Evolutionary conservation across 139 green algal genomes (phyloP), one percentile per base, ranked within the genome.

Genomic region (Ettlia oleoabundans): DNA sequence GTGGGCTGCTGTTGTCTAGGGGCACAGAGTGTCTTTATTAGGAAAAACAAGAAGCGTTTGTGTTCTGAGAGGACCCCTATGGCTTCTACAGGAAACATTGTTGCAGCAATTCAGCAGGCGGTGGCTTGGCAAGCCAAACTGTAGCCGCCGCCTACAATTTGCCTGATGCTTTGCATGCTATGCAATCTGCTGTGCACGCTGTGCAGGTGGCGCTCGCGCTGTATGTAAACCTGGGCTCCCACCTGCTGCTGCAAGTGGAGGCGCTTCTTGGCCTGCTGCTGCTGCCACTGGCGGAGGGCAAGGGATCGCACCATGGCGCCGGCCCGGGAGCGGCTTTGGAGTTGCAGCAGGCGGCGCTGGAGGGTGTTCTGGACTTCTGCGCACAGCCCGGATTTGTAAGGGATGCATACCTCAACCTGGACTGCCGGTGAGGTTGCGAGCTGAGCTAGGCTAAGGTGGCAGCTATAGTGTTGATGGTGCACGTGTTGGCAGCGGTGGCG

Each of bases 281-380:
- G 70, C 82, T 98, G 63, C 89, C 89, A 6, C 78, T 98, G 55
- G 95, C 95, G 4, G 94, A 98, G 72, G 96, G 94, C 81, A 83
- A 33, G 22, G 73, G 47, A n/a, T 28, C 73, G 37, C 33, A 84
- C 78, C 77, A 77, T 8, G 35, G 35, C 1, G 61, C 42, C n/a
- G n/a, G n/a, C n/a, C n/a, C n/a, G n/a, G n/a, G n/a, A n/a, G n/a
- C n/a, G 1, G 55, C 64, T 22, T 90, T 85, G 7, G 88, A 92
- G 47, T 79, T 86, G 40, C 93, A 98, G 88, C 93, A 98, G 77
- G 93, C 92, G 21, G 96, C 96, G 26, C 82, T 99, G 66, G 96
- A 99, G 88, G 92, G 88, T 3, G 66, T 99, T 24, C 88, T 99
- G 32, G 96, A 99, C 85, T 92, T 99, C 21, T 94, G 90, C 91